These are phyloP conservation scores for Trichoderma breve DNA, from an alignment of 2,329 filamentous ascomycete genomes.

Conservation along the genomic window DNA sequence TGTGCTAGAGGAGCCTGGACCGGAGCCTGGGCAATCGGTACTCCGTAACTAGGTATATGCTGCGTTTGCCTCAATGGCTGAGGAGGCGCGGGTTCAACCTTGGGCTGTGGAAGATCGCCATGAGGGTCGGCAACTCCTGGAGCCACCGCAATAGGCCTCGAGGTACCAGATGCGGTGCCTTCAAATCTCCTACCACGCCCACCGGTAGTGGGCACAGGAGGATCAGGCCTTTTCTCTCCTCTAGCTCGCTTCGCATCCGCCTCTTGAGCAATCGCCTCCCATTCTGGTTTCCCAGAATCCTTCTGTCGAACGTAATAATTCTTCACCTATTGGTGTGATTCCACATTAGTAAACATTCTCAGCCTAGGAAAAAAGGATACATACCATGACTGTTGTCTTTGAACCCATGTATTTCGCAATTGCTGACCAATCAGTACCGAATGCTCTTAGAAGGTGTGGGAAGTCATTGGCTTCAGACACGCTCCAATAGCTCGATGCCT, in stretches of 20 bases:
- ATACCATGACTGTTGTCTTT: constrained; percentile 83
- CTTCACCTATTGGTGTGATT: constrained; percentile 52
- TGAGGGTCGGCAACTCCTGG: constrained; percentile 41
- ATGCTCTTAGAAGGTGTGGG: constrained; percentile 66
- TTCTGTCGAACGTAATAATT: constrained; percentile 66
- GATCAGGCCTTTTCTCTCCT: constrained; percentile 59
- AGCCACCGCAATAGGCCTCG: constrained; percentile 48
- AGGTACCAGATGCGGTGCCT: constrained; percentile 34
- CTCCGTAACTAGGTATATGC: constrained; percentile 43
- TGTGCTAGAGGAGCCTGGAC: constrained; percentile 33
- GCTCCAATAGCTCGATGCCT: constrained; percentile 83
- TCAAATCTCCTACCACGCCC: constrained; percentile 52
- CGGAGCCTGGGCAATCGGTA: constrained; percentile 48
- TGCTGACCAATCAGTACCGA: constrained; percentile 74
- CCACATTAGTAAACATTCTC: not conserved
- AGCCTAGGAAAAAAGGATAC: constrained; percentile 25
- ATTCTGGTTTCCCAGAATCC: constrained; percentile 57
- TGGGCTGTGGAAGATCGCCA: constrained; percentile 45
- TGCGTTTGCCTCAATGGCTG: constrained; percentile 39
- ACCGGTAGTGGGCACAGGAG: constrained; percentile 54
- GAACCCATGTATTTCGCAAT: constrained; percentile 79
- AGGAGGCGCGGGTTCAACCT: constrained; percentile 41
- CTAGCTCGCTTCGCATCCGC: constrained; percentile 55
- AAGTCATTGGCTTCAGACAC: constrained; percentile 79
- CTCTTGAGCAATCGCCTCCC: constrained; percentile 58